Percentiles rank a stretch among this genome's conserved stretches.
phyloP scores from a whole-genome alignment of 2,329 filamentous ascomycete genomes.

The Xylariaceae sp. region DNA sequence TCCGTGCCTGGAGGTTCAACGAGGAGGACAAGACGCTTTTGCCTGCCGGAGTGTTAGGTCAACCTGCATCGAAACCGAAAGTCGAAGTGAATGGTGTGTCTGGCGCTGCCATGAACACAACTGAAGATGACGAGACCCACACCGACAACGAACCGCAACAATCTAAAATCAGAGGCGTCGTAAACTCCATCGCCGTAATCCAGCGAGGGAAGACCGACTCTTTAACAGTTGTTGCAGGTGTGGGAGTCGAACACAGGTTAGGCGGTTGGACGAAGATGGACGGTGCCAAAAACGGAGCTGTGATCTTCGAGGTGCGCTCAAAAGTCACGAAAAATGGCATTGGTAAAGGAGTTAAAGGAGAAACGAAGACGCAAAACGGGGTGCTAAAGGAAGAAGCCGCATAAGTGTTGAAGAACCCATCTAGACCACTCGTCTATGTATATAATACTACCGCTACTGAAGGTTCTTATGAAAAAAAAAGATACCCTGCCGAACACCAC shows the following conservation, averaged over 20 bases:
- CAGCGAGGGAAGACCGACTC: constrained; percentile 79
- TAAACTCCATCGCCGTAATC: constrained; percentile 86
- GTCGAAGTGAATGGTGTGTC: constrained; percentile 23
- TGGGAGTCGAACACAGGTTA: constrained; percentile 82
- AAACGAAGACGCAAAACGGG: neutral
- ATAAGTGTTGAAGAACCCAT: neutral
- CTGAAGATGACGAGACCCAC: constrained; percentile 18
- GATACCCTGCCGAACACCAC: constrained; percentile 5
- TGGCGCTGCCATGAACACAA: constrained; percentile 24
- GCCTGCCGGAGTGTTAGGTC: constrained; percentile 64
- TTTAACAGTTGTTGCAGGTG: constrained; percentile 78
- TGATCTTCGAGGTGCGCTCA: constrained; percentile 72
- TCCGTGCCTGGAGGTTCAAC: constrained; percentile 81
- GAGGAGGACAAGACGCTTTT: constrained; percentile 80
- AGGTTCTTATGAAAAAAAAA: neutral
- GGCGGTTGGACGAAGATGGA: constrained; percentile 72
- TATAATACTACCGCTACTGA: no score
- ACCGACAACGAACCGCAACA: constrained; percentile 2
- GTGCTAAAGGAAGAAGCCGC: neutral
- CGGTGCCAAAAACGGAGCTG: constrained; percentile 74
- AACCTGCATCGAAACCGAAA: constrained; percentile 19
- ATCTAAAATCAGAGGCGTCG: constrained; percentile 62
- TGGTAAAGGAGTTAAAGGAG: constrained; percentile 1
- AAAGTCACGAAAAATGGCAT: constrained; percentile 6
- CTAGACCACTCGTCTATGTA: neutral